Evolutionary conservation across 495 filamentous ascomycete species (phyloP).

Genomic region (Penicillium parvum): DNA sequence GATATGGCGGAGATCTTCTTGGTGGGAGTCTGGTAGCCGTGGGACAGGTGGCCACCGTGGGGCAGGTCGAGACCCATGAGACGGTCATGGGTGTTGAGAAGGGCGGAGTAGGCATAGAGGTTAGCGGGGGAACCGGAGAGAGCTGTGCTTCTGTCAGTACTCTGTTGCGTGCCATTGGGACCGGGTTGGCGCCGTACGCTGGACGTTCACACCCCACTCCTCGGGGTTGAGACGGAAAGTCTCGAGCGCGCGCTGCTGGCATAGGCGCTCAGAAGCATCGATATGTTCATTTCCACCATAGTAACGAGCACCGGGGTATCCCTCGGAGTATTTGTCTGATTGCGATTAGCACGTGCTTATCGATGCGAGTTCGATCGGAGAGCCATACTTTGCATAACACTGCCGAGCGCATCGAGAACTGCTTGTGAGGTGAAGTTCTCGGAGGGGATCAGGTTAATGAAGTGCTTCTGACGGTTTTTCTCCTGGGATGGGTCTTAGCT

Average conservation of each 20-base stretch:
- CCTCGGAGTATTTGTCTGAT: constrained; percentile 96
- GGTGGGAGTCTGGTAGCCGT: constrained; percentile 94
- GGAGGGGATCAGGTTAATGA: constrained; percentile 97
- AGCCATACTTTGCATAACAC: constrained; percentile 89
- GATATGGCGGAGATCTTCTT: constrained; percentile 99
- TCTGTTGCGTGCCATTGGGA: not conserved
- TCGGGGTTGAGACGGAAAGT: constrained; percentile 76
- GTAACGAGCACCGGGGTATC: constrained; percentile 93
- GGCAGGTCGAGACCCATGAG: constrained; percentile 97
- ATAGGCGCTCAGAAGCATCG: constrained; percentile 82
- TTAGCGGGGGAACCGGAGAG: constrained; percentile 95
- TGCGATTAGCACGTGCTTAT: constrained; percentile 10
- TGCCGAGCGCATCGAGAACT: constrained; percentile 92
- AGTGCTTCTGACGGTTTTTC: constrained; percentile 91
- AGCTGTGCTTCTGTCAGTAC: constrained; percentile 50
- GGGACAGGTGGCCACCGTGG: constrained; percentile 93
- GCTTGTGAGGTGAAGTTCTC: constrained; percentile 99
- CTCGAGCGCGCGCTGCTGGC: constrained; percentile 83
- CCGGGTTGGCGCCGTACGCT: constrained; percentile 54
- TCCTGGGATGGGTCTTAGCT: constrained; percentile 54
- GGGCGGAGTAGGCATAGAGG: constrained; percentile 88
- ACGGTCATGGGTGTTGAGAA: constrained; percentile 87
- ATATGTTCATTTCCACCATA: constrained; percentile 97
- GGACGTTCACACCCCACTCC: constrained; percentile 98
- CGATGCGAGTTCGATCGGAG: not conserved